Evolutionary conservation across 2,329 filamentous ascomycete species (phyloP).

Genomic region (Colletotrichum simmondsii): DNA sequence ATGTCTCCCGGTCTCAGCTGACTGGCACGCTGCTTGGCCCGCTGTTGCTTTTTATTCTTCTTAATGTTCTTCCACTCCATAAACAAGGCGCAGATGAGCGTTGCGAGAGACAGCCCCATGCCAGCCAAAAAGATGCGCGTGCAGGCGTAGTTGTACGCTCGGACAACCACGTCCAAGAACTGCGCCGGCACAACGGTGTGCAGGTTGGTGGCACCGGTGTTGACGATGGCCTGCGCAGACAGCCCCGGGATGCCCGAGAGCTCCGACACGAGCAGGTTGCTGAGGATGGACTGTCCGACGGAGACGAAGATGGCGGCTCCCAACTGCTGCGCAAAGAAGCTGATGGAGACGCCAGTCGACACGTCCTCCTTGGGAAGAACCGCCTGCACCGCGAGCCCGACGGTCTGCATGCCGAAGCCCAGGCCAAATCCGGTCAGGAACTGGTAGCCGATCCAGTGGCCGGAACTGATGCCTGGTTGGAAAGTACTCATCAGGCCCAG

Average conservation of each 20-base stretch:
- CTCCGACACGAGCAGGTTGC: slow-evolving; percentile 53
- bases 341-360: slow-evolving; percentile 64
- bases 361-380: slow-evolving; percentile 63
- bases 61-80: slow-evolving; percentile 78
- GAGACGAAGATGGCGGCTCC: slow-evolving; percentile 69
- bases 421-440: slow-evolving; percentile 69
- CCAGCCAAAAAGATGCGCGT: slow-evolving; percentile 72
- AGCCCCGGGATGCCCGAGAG: slow-evolving; percentile 55
- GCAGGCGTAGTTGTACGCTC: slow-evolving; percentile 74
- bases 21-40: slow-evolving; percentile 9
- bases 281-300: slow-evolving; percentile 66
- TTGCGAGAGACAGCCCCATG: slow-evolving; percentile 64
- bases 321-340: slow-evolving; percentile 69
- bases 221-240: slow-evolving; percentile 53
- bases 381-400: slow-evolving; percentile 66
- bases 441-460: slow-evolving; percentile 70
- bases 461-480: slow-evolving; percentile 53
- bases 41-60: slow-evolving; percentile 47
- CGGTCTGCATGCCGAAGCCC: slow-evolving; percentile 68
- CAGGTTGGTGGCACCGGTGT: slow-evolving; percentile 69
- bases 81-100: slow-evolving; percentile 66
- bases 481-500: slow-evolving; percentile 70
- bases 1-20: slow-evolving; percentile 9
- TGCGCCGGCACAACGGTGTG: slow-evolving; percentile 60
- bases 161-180: slow-evolving; percentile 63